Evolutionary conservation across 2,329 filamentous ascomycete species (phyloP).

Genomic region (Neopestalotiopsis sp.): DNA sequence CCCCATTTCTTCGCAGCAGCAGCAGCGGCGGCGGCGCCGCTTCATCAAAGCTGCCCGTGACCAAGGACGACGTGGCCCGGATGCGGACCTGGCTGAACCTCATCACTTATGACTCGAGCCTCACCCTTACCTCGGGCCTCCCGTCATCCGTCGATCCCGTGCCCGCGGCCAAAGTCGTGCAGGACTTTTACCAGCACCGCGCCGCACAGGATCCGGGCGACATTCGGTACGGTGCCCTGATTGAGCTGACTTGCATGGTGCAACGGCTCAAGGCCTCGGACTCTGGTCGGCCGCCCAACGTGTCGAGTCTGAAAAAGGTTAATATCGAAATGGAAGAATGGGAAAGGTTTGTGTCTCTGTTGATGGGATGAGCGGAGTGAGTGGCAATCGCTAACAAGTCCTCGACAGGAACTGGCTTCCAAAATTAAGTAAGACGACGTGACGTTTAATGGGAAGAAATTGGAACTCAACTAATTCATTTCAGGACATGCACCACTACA

Average conservation of each 20-base stretch:
- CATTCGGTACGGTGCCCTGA: slow-evolving; percentile 2
- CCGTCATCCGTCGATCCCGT: slow-evolving; percentile 3
- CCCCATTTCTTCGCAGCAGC: neutral
- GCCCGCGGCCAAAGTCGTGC: neutral
- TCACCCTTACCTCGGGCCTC: slow-evolving; percentile 9
- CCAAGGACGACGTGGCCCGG: neutral
- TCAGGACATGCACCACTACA: slow-evolving; percentile 2
- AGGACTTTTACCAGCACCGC: slow-evolving; percentile 2
- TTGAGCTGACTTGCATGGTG: slow-evolving; percentile 11
- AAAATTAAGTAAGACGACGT: neutral
- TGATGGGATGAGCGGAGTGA: too few species aligned
- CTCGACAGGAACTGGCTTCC: slow-evolving; percentile 7
- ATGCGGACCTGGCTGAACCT: slow-evolving; percentile 15
- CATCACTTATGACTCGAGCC: slow-evolving; percentile 5
- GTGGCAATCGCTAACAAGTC: neutral
- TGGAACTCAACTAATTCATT: neutral
- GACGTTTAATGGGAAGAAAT: neutral
- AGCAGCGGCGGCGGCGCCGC: neutral
- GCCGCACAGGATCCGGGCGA: slow-evolving; percentile 5
- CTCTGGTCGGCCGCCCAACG: neutral
- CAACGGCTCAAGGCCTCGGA: slow-evolving; percentile 4
- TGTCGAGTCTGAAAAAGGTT: slow-evolving; percentile 9
- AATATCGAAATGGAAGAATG: slow-evolving; percentile 15
- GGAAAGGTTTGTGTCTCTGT: slow-evolving; percentile 1
- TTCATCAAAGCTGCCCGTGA: neutral